Evolutionary conservation across 2,329 filamentous ascomycete genomes (phyloP).

Genomic region (Albophoma yamanashiensis): DNA sequence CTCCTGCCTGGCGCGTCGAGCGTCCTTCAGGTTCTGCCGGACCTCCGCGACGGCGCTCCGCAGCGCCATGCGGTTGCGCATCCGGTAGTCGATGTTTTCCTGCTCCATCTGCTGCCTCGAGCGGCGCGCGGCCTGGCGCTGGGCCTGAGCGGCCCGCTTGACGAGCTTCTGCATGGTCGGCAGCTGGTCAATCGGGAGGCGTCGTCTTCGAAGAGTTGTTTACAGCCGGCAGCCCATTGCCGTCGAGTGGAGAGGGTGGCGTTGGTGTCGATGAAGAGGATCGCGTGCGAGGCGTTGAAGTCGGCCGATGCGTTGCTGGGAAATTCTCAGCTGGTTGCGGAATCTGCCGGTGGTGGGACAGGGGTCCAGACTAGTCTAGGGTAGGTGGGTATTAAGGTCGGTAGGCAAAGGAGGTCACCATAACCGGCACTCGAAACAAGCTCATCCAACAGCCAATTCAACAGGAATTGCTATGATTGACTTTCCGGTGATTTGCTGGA

Average conservation of each 20-base stretch:
- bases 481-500: too few relatives aligned
- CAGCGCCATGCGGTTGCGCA: constrained; percentile 20
- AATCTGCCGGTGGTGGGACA: neutral
- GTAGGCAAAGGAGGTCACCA: too few relatives aligned
- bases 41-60: constrained; percentile 20
- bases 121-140: constrained; percentile 49
- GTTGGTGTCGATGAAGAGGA: neutral
- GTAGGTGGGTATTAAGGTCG: neutral
- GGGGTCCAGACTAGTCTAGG: neutral
- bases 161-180: constrained; percentile 58
- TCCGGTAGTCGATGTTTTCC: constrained; percentile 16
- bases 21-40: constrained; percentile 24
- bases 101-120: constrained; percentile 25
- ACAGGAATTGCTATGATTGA: neutral
- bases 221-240: neutral
- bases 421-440: neutral
- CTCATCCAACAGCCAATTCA: neutral
- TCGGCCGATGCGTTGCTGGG: neutral
- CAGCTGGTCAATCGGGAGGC: neutral
- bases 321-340: neutral
- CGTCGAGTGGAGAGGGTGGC: neutral
- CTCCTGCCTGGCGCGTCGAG: constrained; percentile 49
- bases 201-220: neutral
- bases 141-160: constrained; percentile 53
- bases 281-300: constrained; percentile 1